Percentiles rank a stretch among this genome's conserved stretches.
Conservation (phyloP, 352 stramenopile genomes). For the Phytophthora pistaciae region DNA sequence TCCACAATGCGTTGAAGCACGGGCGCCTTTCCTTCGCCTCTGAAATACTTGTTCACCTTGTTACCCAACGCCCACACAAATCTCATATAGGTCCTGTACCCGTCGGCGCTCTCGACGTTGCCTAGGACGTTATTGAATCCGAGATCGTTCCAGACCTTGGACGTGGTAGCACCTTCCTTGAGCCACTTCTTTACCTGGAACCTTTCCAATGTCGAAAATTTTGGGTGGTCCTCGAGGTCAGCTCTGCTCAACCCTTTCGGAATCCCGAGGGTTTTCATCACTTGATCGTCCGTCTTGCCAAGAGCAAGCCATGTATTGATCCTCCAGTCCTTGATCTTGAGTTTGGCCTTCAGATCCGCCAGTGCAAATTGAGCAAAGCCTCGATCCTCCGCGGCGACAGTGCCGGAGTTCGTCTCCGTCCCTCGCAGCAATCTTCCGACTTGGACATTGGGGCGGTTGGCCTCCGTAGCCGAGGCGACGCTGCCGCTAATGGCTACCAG, state of each 20-base stretch:
- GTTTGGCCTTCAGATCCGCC: no score
- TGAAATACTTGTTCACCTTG: not conserved
- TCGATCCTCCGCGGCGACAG: no score
- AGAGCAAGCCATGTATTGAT: no score
- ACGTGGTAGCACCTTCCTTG: not conserved
- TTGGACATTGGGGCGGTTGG: no score
- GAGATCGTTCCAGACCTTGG: not conserved
- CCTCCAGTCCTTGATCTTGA: no score
- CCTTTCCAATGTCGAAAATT: not conserved
- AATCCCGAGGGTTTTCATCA: not conserved
- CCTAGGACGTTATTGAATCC: not conserved
- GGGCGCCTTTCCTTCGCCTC: no score
- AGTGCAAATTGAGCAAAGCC: no score
- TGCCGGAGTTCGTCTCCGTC: no score
- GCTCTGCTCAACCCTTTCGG: not conserved
- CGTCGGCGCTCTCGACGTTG: not conserved
- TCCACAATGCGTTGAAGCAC: no score
- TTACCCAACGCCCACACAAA: not conserved
- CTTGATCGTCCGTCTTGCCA: not conserved
- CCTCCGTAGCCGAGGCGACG: no score
- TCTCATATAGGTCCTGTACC: not conserved
- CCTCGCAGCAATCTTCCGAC: no score
- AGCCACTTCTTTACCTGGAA: not conserved
- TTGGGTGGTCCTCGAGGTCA: not conserved
- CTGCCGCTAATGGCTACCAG: no score